Base-by-base conservation (phyloP, 306 rosid genomes). In the Trifolium repens region DNA sequence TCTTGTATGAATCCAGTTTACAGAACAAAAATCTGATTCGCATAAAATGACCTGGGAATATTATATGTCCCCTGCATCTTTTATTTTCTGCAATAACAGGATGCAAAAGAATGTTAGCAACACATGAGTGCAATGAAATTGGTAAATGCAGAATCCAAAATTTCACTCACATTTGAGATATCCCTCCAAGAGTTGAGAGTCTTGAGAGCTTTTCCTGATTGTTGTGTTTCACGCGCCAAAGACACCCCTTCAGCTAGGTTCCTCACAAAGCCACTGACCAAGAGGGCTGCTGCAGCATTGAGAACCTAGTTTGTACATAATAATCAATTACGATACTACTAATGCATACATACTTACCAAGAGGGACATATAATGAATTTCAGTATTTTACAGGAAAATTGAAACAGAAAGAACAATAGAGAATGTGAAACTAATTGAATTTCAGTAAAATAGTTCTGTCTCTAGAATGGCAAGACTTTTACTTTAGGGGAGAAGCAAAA, bases 261-360 rank as follows among this genome's bases (percentile, higher is more conserved):
- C 64, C 76, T 88, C 80, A 86, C 96, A 24, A 10, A 76, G 74
- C 92, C 86, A 24, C 93, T 84, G 13, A 94, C 97, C 74, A 90
- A 47, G 15, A 91, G 90, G 64, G 96, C 91, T 6, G 97, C 99
- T 9, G 92, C 97, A 8, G 97, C 97, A 83, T 92, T 94, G 62
- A 92, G 78, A 85, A 94, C 72, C 97, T 94, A 65, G 34, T 80
- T 75, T 9, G 61, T 30, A 71, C 27, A 43, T 7, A 62, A 54
- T n/a, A 60, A 70, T 57, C 19, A 58, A 74, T 47, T 54, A 53
- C 13, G 26, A 49, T 58, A 54, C 32, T 22, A 19, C 42, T 14
- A 50, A 72, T 22, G 55, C 63, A 66, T 35, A 44, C 44, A 64
- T 17, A 44, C 42, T 39, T 2, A 44, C 24, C 49, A 54, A 50